Conservation (phyloP, 148 eudicot species). For the Rhododendron henanense region DNA sequence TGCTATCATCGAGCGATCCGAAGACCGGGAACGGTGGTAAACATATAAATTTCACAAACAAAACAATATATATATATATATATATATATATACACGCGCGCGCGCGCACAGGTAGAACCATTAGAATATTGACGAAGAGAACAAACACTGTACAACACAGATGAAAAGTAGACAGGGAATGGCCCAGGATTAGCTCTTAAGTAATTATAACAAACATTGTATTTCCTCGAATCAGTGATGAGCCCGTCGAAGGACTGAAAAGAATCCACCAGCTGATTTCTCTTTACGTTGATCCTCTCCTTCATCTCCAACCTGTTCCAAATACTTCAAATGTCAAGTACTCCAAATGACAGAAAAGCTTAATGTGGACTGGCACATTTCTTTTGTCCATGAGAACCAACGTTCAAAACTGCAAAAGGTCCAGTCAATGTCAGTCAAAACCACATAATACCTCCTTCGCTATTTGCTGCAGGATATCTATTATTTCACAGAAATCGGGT, state of each 20-base stretch:
- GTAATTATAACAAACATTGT: background rate
- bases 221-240: conserved; percentile 37
- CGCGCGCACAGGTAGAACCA: background rate
- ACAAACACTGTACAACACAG: conserved; percentile 40
- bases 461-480: conserved; percentile 55
- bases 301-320: conserved; percentile 63
- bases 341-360: background rate
- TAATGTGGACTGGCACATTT: background rate
- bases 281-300: conserved; percentile 73
- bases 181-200: conserved; percentile 21
- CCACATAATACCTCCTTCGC: conserved; percentile 61
- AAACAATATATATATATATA: background rate
- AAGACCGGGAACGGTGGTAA: background rate
- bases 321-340: conserved; percentile 2
- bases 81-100: background rate
- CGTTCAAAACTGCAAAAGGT: background rate
- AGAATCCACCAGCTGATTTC: conserved; percentile 74
- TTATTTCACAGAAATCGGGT: conserved; percentile 85
- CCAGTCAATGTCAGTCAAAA: background rate
- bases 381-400: background rate
- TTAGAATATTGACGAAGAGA: background rate
- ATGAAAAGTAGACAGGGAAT: conserved; percentile 13
- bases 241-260: conserved; percentile 73
- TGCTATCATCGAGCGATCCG: background rate
- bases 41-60: background rate